Base-by-base conservation (phyloP, 139 green algal species). In the Medakamo hakoo region DNA sequence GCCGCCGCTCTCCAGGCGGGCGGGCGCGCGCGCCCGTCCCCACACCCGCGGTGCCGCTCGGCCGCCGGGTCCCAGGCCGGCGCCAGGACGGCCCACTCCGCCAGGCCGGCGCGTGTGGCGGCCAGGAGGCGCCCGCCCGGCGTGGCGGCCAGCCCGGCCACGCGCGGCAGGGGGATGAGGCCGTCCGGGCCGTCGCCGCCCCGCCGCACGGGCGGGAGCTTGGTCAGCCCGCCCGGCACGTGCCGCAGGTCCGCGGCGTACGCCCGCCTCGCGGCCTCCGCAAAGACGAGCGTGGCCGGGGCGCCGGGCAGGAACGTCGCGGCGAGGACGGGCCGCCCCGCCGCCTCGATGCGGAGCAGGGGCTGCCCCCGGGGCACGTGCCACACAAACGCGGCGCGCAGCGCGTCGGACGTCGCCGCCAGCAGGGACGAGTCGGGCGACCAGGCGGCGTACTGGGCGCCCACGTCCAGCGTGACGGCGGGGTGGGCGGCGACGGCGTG, bases 301-400 rank as follows among this genome's bases (percentile, higher is more conserved):
- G 66, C 30, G 64, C 70, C 68, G 19, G 69, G 64, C 5, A 59
- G 64, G 60, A 75, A 75, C 30, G 22, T 16, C 1, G 63, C 27
- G 32, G 25, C 4, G 16, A 75, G 62, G 49, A 32, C 62, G 2
- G 63, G 49, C 21, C 30, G 49, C 4, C 3, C 19, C 25, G 57
- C 32, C 22, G 49, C 64, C 57, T 71, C 67, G 30, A 72, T 31
- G 3, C 61, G 61, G 26, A 64, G 22, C 61, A 68, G 22, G 55
- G 52, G 19, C 23, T 55, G 31, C 9, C 56, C 32, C 27, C 23
- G 40, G 67, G 4, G 9, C 1, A 57, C n/a, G 27, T 67, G 55
- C 18, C 56, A 67, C 26, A 70, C 70, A 75, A 71, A 75, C 25
- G 57, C 30, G 28, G 64, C 30, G 25, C 67, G 70, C 49, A 70